Evolutionary conservation across 805 yeast genomes (phyloP).

Genomic region (Spathaspora girioi): DNA sequence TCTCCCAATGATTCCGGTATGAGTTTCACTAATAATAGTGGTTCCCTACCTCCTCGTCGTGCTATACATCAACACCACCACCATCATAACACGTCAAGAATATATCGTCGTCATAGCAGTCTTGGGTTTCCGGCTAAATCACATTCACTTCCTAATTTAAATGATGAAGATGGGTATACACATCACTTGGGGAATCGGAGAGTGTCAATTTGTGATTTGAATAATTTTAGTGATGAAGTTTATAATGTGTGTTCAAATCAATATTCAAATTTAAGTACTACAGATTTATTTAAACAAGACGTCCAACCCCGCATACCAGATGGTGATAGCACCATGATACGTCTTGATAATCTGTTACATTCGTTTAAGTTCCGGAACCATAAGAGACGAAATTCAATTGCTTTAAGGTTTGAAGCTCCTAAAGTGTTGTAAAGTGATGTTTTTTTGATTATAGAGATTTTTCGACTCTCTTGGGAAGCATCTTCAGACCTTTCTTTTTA

Average conservation of each 20-base stretch:
- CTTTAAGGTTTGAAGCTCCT: conserved; percentile 43
- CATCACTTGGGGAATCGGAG: conserved; percentile 6
- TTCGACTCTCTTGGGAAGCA: neutral
- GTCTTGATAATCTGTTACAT: neutral
- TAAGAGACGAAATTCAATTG: conserved; percentile 43
- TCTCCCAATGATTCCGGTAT: neutral
- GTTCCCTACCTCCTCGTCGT: neutral
- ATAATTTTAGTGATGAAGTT: conserved; percentile 9
- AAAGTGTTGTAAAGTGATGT: conserved; percentile 1
- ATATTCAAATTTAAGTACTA: neutral
- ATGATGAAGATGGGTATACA: neutral
- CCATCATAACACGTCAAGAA: neutral
- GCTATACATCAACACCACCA: neutral
- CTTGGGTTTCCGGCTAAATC: conserved; percentile 1
- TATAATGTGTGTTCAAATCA: neutral
- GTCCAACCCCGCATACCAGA: neutral
- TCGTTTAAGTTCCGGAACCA: conserved; percentile 25
- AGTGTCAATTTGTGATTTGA: conserved; percentile 15
- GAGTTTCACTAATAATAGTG: neutral
- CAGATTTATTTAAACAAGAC: neutral
- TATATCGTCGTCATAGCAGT: neutral
- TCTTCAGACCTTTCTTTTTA: neutral
- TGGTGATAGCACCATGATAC: neutral
- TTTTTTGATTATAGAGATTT: neutral
- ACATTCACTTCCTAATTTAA: conserved; percentile 7